Conservation (phyloP, 2,329 filamentous ascomycete genomes). For the Geosmithia morbida region DNA sequence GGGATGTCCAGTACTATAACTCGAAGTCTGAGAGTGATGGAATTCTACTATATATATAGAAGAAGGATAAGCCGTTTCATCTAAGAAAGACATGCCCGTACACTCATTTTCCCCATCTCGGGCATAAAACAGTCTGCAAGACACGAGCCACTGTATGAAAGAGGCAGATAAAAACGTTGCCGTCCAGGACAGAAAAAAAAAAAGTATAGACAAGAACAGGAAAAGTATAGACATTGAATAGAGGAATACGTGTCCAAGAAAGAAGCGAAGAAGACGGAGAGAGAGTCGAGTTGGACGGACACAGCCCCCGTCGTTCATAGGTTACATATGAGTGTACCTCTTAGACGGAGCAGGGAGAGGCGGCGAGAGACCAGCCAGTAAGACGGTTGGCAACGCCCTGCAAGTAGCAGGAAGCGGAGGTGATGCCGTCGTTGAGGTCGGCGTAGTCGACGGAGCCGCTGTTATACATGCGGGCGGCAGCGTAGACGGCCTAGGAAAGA, state of each 20-base stretch:
- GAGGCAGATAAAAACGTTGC: neutral
- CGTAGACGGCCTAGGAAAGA: conserved; percentile 5
- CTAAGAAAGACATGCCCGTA: neutral
- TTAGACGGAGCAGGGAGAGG: neutral
- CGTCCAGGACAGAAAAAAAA: neutral
- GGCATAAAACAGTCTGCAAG: neutral
- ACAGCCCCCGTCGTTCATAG: neutral
- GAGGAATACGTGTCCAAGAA: neutral
- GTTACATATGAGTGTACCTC: neutral
- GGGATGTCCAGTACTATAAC: too few relatives aligned
- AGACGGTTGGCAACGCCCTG: conserved; percentile 9
- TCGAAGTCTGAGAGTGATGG: too few relatives aligned
- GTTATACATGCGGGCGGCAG: conserved; percentile 9
- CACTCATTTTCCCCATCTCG: neutral
- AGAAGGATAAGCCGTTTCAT: too few relatives aligned
- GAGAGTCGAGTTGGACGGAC: neutral
- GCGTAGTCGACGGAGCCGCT: conserved; percentile 8
- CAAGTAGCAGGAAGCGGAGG: conserved; percentile 8
- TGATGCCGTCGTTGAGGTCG: conserved; percentile 8
- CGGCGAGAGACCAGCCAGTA: conserved; percentile 8
- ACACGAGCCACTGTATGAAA: neutral
- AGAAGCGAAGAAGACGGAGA: neutral
- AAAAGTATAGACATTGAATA: neutral
- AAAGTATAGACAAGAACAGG: neutral
- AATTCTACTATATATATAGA: too few relatives aligned